Evolutionary conservation across 1,284 basidiomycete species (phyloP), one percentile per base, ranked within the genome.

Genomic region (Trichosporon sp.): DNA sequence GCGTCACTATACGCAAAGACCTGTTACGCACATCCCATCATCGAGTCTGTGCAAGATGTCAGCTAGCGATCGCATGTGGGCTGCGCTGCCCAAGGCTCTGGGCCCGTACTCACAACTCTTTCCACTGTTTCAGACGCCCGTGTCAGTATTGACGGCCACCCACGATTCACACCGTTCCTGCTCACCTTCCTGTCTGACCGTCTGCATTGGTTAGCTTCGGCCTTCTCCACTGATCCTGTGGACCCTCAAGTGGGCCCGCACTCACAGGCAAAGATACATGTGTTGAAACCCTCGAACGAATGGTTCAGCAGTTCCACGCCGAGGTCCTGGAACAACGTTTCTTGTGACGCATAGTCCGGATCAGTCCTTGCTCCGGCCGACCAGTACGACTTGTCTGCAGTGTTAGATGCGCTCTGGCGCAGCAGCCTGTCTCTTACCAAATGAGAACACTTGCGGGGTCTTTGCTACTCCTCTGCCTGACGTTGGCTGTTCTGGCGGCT

Each of bases 221-320:
- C 52, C 54, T 52, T 46, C 33, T 11, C 4, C 44, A 7, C 37
- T 49, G 2, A 21, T 19, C 23, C 46, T 3, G 14, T n/a, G 27
- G 1, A 4, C 57, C 13, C 16, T 29, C 25, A 16, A 52, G 16
- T 16, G 14, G 11, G n/a, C 23, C 25, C 7, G 31, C 19, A 89
- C 93, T 85, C 82, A 96, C 92, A 95, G 79, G 94, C 93, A 79
- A 97, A 85, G 81, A 96, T 95, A 85, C 92, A 95, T 61, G 94
- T 92, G 84, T 99, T 98, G 83, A 97, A 99, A 25, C 95, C 96
- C 57, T 90, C 83, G 82, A 98, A 98, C 52, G 91, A 89, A 80
- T 98, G 95, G 77, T 98, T 90, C 71, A 99, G 84, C 59, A 99
- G 82, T 74, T 98, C 95, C 78, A 90, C 89, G 54, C 96, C 96